A percentile compares a stretch with the other conserved stretches of the same genome.
These are phyloP conservation scores for Aureobasidium lini DNA, from an alignment of 2,329 filamentous ascomycete genomes.

Conservation along the genomic window DNA sequence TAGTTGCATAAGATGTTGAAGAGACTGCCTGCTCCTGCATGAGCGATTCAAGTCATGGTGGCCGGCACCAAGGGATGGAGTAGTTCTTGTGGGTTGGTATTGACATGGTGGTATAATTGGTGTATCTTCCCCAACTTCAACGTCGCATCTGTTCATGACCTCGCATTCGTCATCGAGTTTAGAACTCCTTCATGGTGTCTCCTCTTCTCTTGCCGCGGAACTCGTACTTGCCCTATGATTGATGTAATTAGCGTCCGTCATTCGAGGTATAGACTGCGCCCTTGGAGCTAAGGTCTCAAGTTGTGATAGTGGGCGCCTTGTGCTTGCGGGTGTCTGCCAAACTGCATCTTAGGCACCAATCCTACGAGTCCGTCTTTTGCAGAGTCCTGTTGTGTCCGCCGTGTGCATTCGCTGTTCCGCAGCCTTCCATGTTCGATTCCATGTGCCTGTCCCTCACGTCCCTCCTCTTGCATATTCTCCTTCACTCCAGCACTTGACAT, in stretches of 20 bases:
- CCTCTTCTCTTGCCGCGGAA: constrained; percentile 82
- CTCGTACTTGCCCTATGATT: constrained; percentile 69
- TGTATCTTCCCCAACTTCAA: background rate
- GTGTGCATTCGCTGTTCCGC: no score
- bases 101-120: constrained; percentile 13
- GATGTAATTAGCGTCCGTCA: constrained; percentile 12
- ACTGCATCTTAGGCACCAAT: background rate
- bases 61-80: background rate
- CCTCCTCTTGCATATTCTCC: background rate
- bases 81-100: background rate
- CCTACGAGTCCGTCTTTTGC: no score
- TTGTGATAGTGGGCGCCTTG: background rate
- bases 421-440: background rate
- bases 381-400: background rate
- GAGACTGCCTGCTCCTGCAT: background rate
- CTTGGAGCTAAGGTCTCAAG: background rate
- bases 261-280: background rate
- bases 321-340: background rate
- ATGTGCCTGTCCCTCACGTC: background rate
- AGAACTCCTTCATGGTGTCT: constrained; percentile 77
- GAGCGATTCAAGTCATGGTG: background rate
- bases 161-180: constrained; percentile 19
- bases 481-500: background rate
- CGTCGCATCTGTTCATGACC: background rate
- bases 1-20: background rate